Base-by-base conservation (phyloP, 2,329 filamentous ascomycete species). In the Coniochaeta sp. region DNA sequence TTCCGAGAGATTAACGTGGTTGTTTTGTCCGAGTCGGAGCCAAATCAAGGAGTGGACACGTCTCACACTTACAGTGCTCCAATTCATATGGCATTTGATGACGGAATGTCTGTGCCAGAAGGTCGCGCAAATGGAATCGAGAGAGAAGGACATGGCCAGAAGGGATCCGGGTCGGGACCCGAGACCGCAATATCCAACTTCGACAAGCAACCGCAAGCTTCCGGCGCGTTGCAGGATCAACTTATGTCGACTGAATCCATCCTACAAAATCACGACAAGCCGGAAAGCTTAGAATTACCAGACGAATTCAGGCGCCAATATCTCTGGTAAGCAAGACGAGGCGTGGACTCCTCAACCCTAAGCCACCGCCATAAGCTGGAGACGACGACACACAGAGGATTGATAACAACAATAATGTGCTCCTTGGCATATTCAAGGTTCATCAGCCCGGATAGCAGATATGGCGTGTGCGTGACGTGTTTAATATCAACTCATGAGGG, bases 291-390 rank as follows among this genome's bases (percentile, higher is more conserved):
- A 14, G 28, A 57, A 8, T 38, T 57, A 22, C 38, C 54, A 22
- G 16, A 57, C 6, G 54, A 57, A 7, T 57, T 57, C 33, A 36
- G 17, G 33, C 54, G 38, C 9, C 54, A 57, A 38, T 57, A 57
- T 57, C 54, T 57, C 34, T 57, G 54, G 54, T 57, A 38, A 31
- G 5, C n/a, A n/a, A n/a, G n/a, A n/a, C n/a, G n/a, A n/a, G n/a
- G n/a, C n/a, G n/a, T n/a, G n/a, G n/a, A n/a, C n/a, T n/a, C n/a
- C n/a, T n/a, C n/a, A n/a, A n/a, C n/a, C n/a, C n/a, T n/a, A n/a
- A n/a, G n/a, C n/a, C n/a, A n/a, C n/a, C n/a, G n/a, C n/a, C n/a
- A n/a, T n/a, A n/a, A n/a, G n/a, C n/a, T n/a, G n/a, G n/a, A n/a
- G n/a, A n/a, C n/a, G n/a, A n/a, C n/a, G n/a, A n/a, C n/a, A n/a